These are phyloP conservation scores for Rhodotorula sphaerocarpa DNA, from an alignment of 768 basidiomycete species.

Conservation along the genomic window DNA sequence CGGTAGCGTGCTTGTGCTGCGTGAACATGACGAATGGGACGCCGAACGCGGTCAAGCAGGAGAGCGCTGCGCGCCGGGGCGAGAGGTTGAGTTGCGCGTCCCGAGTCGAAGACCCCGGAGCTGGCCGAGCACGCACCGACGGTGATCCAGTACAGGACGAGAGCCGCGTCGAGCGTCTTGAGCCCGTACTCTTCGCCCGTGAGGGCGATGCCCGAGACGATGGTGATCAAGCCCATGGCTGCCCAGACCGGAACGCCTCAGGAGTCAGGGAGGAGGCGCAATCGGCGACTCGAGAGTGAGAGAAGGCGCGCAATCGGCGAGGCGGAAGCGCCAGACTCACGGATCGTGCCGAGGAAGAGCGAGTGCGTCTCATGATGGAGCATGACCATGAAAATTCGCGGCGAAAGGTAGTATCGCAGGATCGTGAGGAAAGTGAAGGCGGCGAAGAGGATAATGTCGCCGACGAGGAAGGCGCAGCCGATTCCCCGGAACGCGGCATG, in stretches of 20 bases:
- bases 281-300: not conserved
- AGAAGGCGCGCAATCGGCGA: not conserved
- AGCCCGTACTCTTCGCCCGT: constrained; percentile 34
- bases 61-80: constrained; percentile 6
- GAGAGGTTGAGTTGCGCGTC: not conserved
- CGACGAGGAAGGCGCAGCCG: constrained; percentile 34
- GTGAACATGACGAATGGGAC: constrained; percentile 36
- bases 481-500: constrained; percentile 36
- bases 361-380: constrained; percentile 36
- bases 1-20: constrained; percentile 25
- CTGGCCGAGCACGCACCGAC: constrained; percentile 5
- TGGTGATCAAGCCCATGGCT: constrained; percentile 39
- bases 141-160: constrained; percentile 37
- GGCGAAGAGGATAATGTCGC: constrained; percentile 35
- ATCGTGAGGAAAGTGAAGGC: constrained; percentile 33
- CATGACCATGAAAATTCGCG: constrained; percentile 35
- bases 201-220: constrained; percentile 30
- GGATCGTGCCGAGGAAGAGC: constrained; percentile 28
- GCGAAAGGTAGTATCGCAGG: constrained; percentile 36
- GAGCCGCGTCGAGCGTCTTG: constrained; percentile 21
- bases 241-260: too few species aligned
- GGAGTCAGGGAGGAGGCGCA: too few species aligned
- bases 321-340: too few species aligned
- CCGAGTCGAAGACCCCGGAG: too few species aligned
- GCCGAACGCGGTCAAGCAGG: constrained; percentile 24